Evolutionary conservation across 345 rosid species (phyloP).

Genomic region (Lepidium didymum): DNA sequence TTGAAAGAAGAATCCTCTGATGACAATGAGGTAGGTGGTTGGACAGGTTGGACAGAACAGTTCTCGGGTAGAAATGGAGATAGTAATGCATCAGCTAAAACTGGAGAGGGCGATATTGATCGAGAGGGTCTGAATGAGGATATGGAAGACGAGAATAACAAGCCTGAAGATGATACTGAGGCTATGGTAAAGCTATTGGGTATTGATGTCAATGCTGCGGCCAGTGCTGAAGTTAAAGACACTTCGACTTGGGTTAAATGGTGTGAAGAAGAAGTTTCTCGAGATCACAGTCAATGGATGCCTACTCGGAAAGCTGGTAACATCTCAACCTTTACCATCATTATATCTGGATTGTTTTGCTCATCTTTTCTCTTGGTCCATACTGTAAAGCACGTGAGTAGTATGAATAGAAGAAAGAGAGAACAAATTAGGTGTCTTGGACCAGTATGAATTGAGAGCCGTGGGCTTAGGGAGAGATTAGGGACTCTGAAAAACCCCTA

Average conservation of each 20-base stretch:
- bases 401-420: too few relatives aligned
- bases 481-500: too few relatives aligned
- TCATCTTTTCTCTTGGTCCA: neutral
- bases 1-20: slow-evolving; percentile 52
- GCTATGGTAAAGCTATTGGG: slow-evolving; percentile 77
- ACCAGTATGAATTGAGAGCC: too few relatives aligned
- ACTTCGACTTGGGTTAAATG: slow-evolving; percentile 80
- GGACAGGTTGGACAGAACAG: slow-evolving; percentile 97
- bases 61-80: slow-evolving; percentile 37
- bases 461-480: too few relatives aligned
- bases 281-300: slow-evolving; percentile 85
- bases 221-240: slow-evolving; percentile 62
- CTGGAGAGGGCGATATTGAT: slow-evolving; percentile 22
- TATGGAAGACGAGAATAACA: slow-evolving; percentile 39
- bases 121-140: slow-evolving; percentile 38
- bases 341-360: neutral
- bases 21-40: slow-evolving; percentile 71
- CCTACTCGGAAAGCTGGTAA: slow-evolving; percentile 64
- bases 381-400: too few relatives aligned
- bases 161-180: slow-evolving; percentile 78
- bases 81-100: slow-evolving; percentile 32
- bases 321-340: slow-evolving; percentile 18
- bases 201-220: slow-evolving; percentile 59
- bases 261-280: slow-evolving; percentile 70
- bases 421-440: too few relatives aligned